phyloP scores from a whole-genome alignment of 306 rosid species.

The Malus sylvestris region DNA sequence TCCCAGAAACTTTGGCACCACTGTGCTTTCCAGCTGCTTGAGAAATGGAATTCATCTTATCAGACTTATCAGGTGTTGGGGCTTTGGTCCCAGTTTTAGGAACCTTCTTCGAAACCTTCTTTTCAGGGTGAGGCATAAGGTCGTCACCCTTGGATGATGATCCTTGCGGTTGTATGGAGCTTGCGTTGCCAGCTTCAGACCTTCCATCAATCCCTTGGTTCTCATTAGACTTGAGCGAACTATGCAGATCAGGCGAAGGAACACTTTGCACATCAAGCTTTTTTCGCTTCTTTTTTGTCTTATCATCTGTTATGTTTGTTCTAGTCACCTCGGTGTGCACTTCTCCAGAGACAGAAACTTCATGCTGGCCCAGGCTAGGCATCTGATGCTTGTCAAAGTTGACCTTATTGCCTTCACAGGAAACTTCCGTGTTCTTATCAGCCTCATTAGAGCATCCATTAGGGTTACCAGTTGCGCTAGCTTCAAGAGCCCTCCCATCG shows the following conservation, averaged over 20 bases:
- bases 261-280: background rate
- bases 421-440: conserved; percentile 5
- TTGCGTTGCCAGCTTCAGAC: conserved; percentile 14
- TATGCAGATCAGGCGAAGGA: conserved; percentile 7
- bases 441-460: conserved; percentile 6
- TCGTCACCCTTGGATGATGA: conserved; percentile 21
- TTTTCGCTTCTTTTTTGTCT: conserved; percentile 3
- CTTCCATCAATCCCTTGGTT: conserved; percentile 12
- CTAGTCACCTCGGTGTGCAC: conserved; percentile 10
- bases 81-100: conserved; percentile 23
- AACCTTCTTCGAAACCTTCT: conserved; percentile 26
- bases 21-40: conserved; percentile 26
- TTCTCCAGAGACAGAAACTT: conserved; percentile 17
- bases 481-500: conserved; percentile 11
- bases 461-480: conserved; percentile 3
- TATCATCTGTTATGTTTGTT: background rate
- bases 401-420: background rate
- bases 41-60: conserved; percentile 24
- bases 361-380: conserved; percentile 14
- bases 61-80: conserved; percentile 28
- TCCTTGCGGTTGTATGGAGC: conserved; percentile 3
- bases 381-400: conserved; percentile 10
- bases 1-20: conserved; percentile 24
- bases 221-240: conserved; percentile 2
- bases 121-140: conserved; percentile 20